Evolutionary conservation across 352 stramenopile genomes (phyloP).

Genomic region (Phytophthora foliorum): DNA sequence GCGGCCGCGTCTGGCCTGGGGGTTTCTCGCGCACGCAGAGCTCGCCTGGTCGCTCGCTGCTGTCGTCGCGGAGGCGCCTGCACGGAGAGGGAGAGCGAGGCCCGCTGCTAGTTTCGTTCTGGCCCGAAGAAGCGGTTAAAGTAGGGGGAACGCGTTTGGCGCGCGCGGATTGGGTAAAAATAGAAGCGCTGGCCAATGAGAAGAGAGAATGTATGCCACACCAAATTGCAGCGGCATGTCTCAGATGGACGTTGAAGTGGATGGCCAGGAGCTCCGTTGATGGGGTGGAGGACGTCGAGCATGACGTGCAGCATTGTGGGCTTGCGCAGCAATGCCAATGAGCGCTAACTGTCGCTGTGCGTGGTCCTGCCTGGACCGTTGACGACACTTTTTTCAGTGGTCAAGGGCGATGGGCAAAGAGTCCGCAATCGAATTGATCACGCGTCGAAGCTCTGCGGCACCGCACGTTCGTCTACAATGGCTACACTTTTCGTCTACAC

Average conservation of each 20-base stretch:
- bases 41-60: neutral
- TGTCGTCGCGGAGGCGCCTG: neutral
- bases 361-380: no score
- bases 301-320: neutral
- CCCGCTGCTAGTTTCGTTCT: slow-evolving; percentile 33
- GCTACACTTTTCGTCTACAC: slow-evolving; percentile 23
- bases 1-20: neutral
- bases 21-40: neutral
- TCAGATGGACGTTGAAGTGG: slow-evolving; percentile 33
- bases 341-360: no score
- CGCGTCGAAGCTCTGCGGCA: slow-evolving; percentile 20
- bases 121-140: slow-evolving; percentile 26
- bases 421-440: slow-evolving; percentile 25
- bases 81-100: slow-evolving; percentile 6
- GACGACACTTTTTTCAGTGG: no score
- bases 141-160: slow-evolving; percentile 3
- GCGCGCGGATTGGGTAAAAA: slow-evolving; percentile 8
- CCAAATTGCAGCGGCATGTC: slow-evolving; percentile 1
- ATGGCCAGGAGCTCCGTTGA: slow-evolving; percentile 18
- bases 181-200: slow-evolving; percentile 14
- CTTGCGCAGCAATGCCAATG: neutral
- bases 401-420: slow-evolving; percentile 6
- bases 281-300: no score
- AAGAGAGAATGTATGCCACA: slow-evolving; percentile 24
- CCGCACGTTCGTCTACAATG: slow-evolving; percentile 30